These are phyloP conservation scores for Sporothrix schenckii DNA, from an alignment of 2,329 filamentous ascomycete genomes.

Conservation along the genomic window DNA sequence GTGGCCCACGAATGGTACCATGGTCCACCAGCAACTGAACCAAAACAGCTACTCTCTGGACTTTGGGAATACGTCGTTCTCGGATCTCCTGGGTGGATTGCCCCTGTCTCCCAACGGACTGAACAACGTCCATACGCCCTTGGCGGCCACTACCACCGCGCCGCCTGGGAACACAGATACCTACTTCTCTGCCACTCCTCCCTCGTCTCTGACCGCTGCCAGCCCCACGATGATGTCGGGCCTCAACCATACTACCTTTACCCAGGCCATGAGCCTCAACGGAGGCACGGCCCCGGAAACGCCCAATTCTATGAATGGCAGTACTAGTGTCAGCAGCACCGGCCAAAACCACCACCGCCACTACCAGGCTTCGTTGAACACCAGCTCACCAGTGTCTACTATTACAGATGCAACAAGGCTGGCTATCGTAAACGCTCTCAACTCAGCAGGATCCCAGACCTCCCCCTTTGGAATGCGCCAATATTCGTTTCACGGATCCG, in stretches of 20 bases:
- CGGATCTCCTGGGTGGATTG: conserved; percentile 71
- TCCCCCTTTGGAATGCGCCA: conserved; percentile 61
- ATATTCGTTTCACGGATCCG: conserved; percentile 63
- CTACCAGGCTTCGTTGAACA: conserved; percentile 47
- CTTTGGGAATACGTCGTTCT: conserved; percentile 71
- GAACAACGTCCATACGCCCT: background rate
- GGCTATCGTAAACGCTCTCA: conserved; percentile 63
- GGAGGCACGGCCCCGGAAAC: conserved; percentile 66
- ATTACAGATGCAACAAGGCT: conserved; percentile 67
- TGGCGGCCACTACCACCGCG: background rate
- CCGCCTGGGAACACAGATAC: conserved; percentile 59
- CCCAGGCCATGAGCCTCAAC: conserved; percentile 64
- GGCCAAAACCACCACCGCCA: conserved; percentile 44
- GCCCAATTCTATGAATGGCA: conserved; percentile 70
- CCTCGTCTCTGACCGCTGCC: conserved; percentile 71
- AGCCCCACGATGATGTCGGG: conserved; percentile 72
- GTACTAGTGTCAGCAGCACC: conserved; percentile 40
- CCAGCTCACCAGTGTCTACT: conserved; percentile 61
- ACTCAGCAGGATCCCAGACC: conserved; percentile 51
- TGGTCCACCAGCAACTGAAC: conserved; percentile 68
- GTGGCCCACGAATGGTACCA: conserved; percentile 63
- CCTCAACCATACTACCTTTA: conserved; percentile 63
- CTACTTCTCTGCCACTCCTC: conserved; percentile 73
- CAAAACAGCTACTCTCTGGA: conserved; percentile 75
- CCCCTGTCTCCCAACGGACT: conserved; percentile 71